Conservation (phyloP, 1,284 basidiomycete genomes). For the Cutaneotrichosporon arboriforme region DNA sequence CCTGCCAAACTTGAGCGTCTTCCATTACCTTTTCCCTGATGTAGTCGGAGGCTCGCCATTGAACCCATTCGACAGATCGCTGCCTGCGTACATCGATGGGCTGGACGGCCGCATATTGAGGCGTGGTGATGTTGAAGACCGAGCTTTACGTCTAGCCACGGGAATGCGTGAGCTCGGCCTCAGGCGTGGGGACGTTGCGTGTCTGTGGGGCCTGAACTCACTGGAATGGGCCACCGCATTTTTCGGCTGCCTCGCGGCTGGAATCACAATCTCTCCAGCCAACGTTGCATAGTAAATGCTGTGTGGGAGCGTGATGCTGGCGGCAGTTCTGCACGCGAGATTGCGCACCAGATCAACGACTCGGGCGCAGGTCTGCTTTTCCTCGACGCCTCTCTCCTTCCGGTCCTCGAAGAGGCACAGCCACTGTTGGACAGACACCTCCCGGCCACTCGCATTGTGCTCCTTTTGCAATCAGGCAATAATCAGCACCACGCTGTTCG, state of each 20-base stretch:
- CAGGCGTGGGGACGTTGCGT: conserved; percentile 33
- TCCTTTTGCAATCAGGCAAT: conserved; percentile 4
- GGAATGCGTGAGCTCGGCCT: conserved; percentile 49
- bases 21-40: conserved; percentile 15
- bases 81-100: conserved; percentile 64
- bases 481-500: conserved; percentile 2
- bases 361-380: conserved; percentile 57
- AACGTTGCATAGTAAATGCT: conserved; percentile 43
- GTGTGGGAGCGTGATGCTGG: background rate
- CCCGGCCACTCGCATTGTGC: conserved; percentile 10
- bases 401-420: conserved; percentile 29
- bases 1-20: conserved; percentile 9
- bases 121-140: conserved; percentile 55
- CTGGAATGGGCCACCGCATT: conserved; percentile 53
- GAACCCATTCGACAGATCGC: conserved; percentile 28
- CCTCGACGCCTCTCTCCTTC: conserved; percentile 54
- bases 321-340: conserved; percentile 27
- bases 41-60: conserved; percentile 10
- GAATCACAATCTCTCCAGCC: conserved; percentile 33
- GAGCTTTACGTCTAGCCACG: conserved; percentile 57
- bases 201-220: conserved; percentile 53
- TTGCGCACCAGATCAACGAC: conserved; percentile 50
- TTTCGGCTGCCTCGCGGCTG: conserved; percentile 52
- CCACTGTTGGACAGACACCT: conserved; percentile 15
- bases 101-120: conserved; percentile 57